Evolutionary conservation across 2,329 filamentous ascomycete genomes (phyloP), one percentile per base, ranked within the genome.

Genomic region (Colletotrichum gloeosporioides): DNA sequence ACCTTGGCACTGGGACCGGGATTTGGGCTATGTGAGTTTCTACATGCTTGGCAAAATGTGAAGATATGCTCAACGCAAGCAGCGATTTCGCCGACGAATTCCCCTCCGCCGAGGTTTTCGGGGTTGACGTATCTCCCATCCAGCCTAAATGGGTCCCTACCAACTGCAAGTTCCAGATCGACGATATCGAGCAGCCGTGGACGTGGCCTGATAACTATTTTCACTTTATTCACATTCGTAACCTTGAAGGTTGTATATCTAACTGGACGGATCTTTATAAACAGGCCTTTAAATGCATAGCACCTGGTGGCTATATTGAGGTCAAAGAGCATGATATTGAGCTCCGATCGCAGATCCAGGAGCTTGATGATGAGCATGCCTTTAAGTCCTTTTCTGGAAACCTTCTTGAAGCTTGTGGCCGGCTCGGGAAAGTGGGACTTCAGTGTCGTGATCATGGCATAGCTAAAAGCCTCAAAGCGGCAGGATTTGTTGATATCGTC

Each of bases 181-280:
- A 82, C 70, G 85, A 83, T 79, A 82, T 71, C 74, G 82, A 73
- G 67, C 80, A 73, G 62, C 80, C 81, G 3, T 92, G 91, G 91
- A 84, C 90, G 3, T 73, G 66, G 25, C 79, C 83, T 3, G 80
- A 88, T 71, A 83, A 86, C 53, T 16, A 18, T 39, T 90, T 91
- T 80, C 91, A 93, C 83, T 91, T 89, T 78, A 88, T 94, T 70
- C 92, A 93, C 80, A 89, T 90, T 15, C 89, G 90, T 31, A 86
- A 90, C 78, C 84, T 93, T 77, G 84, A 88, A 7, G 92, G 91
- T 25, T 88, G 88, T 73, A 88, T 93, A 73, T 82, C 85, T 5
- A 90, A 92, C 78, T 93, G 91, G 83, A 85, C 87, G 39, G 84
- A 87, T 18, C 81, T 93, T 7, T 88, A 92, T 72, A 81, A 84